Conservation (phyloP, 2,329 filamentous ascomycete species). For the Epichloe bromicola region DNA sequence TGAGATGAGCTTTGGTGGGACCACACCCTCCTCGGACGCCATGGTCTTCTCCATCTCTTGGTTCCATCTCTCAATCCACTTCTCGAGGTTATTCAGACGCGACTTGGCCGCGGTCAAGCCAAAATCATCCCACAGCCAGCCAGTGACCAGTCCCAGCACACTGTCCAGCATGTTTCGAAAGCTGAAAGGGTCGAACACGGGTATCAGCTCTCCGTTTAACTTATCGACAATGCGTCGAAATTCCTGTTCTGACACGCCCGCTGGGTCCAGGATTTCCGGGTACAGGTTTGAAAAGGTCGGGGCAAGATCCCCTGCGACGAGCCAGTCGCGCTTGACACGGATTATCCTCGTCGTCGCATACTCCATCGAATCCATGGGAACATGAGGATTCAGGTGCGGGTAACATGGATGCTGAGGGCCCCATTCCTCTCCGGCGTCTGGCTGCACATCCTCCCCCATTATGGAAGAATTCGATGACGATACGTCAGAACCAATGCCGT, state of each 20-base stretch:
- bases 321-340: conserved; percentile 82
- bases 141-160: conserved; percentile 66
- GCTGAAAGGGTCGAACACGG: conserved; percentile 69
- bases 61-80: conserved; percentile 84
- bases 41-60: conserved; percentile 46
- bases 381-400: conserved; percentile 86
- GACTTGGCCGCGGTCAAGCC: conserved; percentile 66
- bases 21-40: conserved; percentile 35
- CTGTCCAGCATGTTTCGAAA: conserved; percentile 69
- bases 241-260: conserved; percentile 68
- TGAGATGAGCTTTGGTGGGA: conserved; percentile 60
- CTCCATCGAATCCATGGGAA: conserved; percentile 61
- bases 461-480: conserved; percentile 48
- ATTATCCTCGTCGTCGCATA: conserved; percentile 77
- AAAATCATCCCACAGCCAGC: conserved; percentile 90
- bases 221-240: conserved; percentile 73
- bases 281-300: conserved; percentile 93
- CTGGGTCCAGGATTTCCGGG: conserved; percentile 84
- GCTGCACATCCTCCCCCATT: conserved; percentile 52
- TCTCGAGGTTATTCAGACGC: conserved; percentile 56
- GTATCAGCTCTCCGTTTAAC: conserved; percentile 63
- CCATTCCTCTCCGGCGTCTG: conserved; percentile 68
- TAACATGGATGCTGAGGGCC: conserved; percentile 89
- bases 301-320: conserved; percentile 75
- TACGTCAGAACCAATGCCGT: conserved; percentile 40